Conservation (phyloP, 2,329 filamentous ascomycete species). For the Chaetomiaceae sp. region DNA sequence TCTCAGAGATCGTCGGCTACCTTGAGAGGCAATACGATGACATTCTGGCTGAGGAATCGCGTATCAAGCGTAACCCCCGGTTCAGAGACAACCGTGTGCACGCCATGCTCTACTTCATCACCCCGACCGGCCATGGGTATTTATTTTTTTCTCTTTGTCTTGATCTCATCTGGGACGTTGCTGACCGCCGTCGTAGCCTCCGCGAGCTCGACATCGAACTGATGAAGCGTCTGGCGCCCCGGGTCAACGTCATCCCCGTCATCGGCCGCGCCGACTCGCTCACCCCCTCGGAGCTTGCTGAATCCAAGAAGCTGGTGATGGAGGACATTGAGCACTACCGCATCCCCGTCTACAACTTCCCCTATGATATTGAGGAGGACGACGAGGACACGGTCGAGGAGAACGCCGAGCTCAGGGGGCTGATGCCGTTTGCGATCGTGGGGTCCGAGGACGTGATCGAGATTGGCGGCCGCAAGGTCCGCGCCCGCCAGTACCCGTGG, state of each 20-base stretch:
- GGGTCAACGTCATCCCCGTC: conserved; percentile 97
- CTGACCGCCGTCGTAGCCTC: conserved; percentile 51
- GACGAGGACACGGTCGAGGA: conserved; percentile 99
- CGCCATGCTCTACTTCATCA: conserved; percentile 98
- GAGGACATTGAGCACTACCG: conserved; percentile 99
- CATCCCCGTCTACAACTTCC: conserved; percentile 99
- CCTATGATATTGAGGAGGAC: conserved; percentile 98
- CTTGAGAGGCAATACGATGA: conserved; percentile 99
- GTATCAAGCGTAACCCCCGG: conserved; percentile 99
- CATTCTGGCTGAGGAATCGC: conserved; percentile 97
- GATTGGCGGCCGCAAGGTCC: conserved; percentile 84
- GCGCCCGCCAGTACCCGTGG: conserved; percentile 97
- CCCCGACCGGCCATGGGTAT: conserved; percentile 90
- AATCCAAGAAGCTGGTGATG: conserved; percentile 99
- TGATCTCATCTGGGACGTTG: conserved; percentile 15
- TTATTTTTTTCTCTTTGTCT: conserved; percentile 31
- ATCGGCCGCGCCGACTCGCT: conserved; percentile 98
- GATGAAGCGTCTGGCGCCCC: conserved; percentile 97
- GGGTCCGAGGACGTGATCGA: conserved; percentile 94
- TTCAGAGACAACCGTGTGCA: conserved; percentile 99
- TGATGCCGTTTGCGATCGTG: conserved; percentile 99
- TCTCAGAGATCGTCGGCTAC: conserved; percentile 95
- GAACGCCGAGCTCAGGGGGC: conserved; percentile 90
- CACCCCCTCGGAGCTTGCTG: conserved; percentile 90
- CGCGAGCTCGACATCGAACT: conserved; percentile 98